These are phyloP conservation scores for Vanilla planifolia DNA, from an alignment of 106 monocot species.

Conservation along the genomic window DNA sequence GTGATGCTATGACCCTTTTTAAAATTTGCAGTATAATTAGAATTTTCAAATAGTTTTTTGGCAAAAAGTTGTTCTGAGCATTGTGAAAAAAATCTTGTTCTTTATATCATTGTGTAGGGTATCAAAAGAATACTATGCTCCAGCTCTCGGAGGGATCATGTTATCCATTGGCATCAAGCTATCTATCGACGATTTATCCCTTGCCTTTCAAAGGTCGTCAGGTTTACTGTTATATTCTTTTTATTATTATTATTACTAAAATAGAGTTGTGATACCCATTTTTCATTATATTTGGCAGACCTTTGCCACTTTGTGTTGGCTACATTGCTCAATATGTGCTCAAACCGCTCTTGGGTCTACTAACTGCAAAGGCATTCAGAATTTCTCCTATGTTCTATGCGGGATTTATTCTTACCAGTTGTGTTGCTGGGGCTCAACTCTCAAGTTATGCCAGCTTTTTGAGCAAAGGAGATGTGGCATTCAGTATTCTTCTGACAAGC, in stretches of 20 bases:
- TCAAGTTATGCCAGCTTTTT: conserved; percentile 98
- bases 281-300: conserved; percentile 41
- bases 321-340: conserved; percentile 85
- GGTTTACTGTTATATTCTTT: conserved; percentile 7
- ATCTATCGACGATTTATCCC: conserved; percentile 88
- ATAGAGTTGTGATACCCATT: conserved; percentile 6
- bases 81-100: no score
- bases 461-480: conserved; percentile 94
- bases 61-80: no score
- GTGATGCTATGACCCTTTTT: no score
- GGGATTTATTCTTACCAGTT: conserved; percentile 92
- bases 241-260: neutral
- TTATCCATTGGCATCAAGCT: conserved; percentile 91
- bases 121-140: conserved; percentile 94
- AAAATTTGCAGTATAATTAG: no score
- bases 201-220: conserved; percentile 74
- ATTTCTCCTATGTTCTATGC: conserved; percentile 80
- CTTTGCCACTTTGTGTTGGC: conserved; percentile 73
- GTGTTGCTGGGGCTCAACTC: conserved; percentile 93
- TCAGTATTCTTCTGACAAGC: conserved; percentile 92
- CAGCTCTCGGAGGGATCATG: conserved; percentile 98
- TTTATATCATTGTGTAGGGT: conserved; percentile 53
- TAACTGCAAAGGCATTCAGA: conserved; percentile 73
- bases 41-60: no score
- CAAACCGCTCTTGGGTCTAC: conserved; percentile 79